A percentile compares a stretch with the other conserved stretches of the same genome.
Evolutionary conservation across 805 yeast species (phyloP).

Genomic region (Metschnikowia colocasiae): DNA sequence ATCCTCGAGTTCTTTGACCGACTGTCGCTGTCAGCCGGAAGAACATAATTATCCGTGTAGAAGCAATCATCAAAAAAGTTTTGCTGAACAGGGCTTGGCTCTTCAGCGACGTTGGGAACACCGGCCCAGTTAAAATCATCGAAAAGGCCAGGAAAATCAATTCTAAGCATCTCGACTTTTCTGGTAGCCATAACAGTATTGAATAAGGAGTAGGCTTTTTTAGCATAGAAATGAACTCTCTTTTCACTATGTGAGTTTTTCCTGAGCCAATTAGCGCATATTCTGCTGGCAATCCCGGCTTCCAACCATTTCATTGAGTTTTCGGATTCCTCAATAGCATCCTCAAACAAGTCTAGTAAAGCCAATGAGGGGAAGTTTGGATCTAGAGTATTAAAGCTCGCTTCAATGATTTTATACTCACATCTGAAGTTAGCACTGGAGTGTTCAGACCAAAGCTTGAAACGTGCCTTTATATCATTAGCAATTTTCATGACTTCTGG

Average conservation of each 20-base stretch:
- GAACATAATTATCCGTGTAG: background rate
- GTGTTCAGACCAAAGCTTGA: conserved; percentile 32
- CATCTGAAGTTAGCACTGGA: conserved; percentile 38
- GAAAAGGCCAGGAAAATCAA: conserved; percentile 27
- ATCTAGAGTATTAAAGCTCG: conserved; percentile 22
- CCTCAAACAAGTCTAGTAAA: conserved; percentile 43
- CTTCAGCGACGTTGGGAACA: conserved; percentile 13
- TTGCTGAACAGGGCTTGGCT: conserved; percentile 3
- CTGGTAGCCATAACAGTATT: conserved; percentile 25
- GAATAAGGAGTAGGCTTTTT: conserved; percentile 34
- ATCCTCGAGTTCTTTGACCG: background rate
- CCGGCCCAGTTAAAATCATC: conserved; percentile 33
- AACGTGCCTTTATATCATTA: conserved; percentile 19
- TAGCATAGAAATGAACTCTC: conserved; percentile 35
- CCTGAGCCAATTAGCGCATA: conserved; percentile 42
- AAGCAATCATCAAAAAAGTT: conserved; percentile 9
- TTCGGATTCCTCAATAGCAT: conserved; percentile 39
- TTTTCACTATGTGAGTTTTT: conserved; percentile 21
- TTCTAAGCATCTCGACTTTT: conserved; percentile 23
- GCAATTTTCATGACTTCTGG: conserved; percentile 22
- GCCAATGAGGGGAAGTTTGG: conserved; percentile 27
- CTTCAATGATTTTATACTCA: conserved; percentile 34
- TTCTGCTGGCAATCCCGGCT: conserved; percentile 37
- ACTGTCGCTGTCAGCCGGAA: background rate
- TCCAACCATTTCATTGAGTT: conserved; percentile 32